Base-by-base conservation (phyloP, 1,139 yeast genomes). In the Protomyces macrosporus region DNA sequence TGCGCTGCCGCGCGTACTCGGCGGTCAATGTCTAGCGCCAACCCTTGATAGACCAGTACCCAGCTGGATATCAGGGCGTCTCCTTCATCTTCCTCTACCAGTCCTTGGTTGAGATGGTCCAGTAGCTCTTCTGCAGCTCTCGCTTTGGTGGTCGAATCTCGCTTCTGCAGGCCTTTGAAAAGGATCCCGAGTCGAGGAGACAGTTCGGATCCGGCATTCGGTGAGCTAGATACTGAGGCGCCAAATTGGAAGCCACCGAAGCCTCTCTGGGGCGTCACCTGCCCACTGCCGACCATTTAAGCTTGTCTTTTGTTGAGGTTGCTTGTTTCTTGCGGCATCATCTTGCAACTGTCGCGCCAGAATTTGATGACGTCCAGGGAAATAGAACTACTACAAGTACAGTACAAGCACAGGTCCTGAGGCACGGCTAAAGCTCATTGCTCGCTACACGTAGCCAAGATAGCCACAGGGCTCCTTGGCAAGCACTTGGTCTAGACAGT, bases 121-220 rank as follows among this genome's bases (percentile, higher is more conserved):
- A 81, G 69, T 40, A 91, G 75, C 48, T 88, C 95, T 9, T 70
- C 74, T 42, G 90, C 76, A 0, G 95, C 90, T 71, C 86, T 88
- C 70, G 90, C 96, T 71, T 86, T 88, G 0, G 98, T 93, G 32
- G 84, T 85, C 12, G 87, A 81, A 71, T 90, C 96, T 71, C 88
- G 84, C 73, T 90, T 91, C 72, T 86, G 72, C 54, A 91, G 75
- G 14, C 87, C 83, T 72, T 88, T 90, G 77, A 90, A 87, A 10
- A 85, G 77, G 23, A 91, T 79, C 4, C 30, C 48, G 9, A 30
- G 30, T n/a, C 48, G 48, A 23, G 48, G 48, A 5, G 48, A 42
- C 16, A 42, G 48, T 23, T 42, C 48, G 23, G 48, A 14, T 6
- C 48, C 32, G 4, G 23, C 30, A 6, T 10, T 16, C 3, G 48